Evolutionary conservation across 768 basidiomycete species (phyloP), one percentile per base, ranked within the genome.

Genomic region (Amanita phalloides): DNA sequence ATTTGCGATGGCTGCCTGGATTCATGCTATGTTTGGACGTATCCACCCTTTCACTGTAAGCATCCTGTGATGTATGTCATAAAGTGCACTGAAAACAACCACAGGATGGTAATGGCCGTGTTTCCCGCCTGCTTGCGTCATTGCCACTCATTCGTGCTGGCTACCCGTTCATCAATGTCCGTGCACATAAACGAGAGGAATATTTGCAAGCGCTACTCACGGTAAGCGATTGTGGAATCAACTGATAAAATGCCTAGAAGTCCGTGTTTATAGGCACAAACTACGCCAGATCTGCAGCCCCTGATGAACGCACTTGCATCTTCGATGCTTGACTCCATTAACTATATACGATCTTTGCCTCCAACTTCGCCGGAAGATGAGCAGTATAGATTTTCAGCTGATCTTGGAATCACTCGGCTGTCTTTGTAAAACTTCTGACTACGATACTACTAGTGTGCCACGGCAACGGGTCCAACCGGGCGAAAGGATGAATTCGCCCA

Each of bases 21-120:
- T 45, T 45, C 44, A 45, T 23, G 28, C 28, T 26, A 20, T 25
- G 13, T 45, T 45, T 30, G 42, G 20, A 45, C 44, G 44, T 45
- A 45, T 45, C 26, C 44, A 45, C 44, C 44, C 44, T 45, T 45
- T 45, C 44, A 45, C 44, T 13, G 44, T 45, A 25, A 45, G 26
- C n/a, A 13, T 45, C 44, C 20, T 28, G 14, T n/a, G 20, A 23
- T 23, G 44, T 30, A 45, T 45, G 10, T 30, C 28, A 30, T 45
- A 45, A 45, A 20, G n/a, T 45, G 13, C 44, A 30, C 23, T 23
- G 23, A 26, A 45, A 32, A 32, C 5, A 26, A 26, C 17, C 28
- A 1, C 17, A 45, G 44, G 44, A 45, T 45, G 44, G 44, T 14
- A 45, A 45, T 45, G 44, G 44, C 25, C 44, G 44, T 30, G 44